Conservation (phyloP, 1,284 basidiomycete genomes). For the Irpex sp. region DNA sequence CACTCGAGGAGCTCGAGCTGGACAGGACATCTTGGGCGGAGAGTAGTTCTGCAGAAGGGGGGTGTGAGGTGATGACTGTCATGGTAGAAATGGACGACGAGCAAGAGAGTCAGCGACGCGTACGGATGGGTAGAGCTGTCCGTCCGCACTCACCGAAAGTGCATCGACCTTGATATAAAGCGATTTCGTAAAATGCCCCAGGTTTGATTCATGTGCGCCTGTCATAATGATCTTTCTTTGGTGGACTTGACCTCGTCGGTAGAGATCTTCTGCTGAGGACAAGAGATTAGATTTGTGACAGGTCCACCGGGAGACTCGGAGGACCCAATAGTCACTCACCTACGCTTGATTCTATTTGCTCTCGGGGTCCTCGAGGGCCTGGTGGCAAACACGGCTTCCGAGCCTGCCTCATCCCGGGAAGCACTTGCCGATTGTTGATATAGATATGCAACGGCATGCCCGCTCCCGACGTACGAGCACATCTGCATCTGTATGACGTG, state of each 20-base stretch:
- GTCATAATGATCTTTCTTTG: neutral
- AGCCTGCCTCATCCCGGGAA: neutral
- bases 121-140: neutral
- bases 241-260: neutral
- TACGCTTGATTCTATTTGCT: neutral
- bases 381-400: neutral
- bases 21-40: neutral
- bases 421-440: neutral
- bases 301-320: neutral
- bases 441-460: neutral
- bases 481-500: neutral
- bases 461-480: neutral
- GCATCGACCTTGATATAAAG: neutral
- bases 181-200: neutral
- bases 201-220: neutral
- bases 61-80: conserved; percentile 1
- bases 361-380: neutral
- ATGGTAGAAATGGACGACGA: neutral
- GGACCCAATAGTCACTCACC: neutral
- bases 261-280: neutral
- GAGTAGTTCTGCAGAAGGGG: neutral
- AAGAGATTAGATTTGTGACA: neutral
- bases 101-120: neutral
- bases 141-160: neutral
- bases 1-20: conserved; percentile 1